These are phyloP conservation scores for Globisporangium barbulae DNA, from an alignment of 352 stramenopile genomes.

Conservation along the genomic window DNA sequence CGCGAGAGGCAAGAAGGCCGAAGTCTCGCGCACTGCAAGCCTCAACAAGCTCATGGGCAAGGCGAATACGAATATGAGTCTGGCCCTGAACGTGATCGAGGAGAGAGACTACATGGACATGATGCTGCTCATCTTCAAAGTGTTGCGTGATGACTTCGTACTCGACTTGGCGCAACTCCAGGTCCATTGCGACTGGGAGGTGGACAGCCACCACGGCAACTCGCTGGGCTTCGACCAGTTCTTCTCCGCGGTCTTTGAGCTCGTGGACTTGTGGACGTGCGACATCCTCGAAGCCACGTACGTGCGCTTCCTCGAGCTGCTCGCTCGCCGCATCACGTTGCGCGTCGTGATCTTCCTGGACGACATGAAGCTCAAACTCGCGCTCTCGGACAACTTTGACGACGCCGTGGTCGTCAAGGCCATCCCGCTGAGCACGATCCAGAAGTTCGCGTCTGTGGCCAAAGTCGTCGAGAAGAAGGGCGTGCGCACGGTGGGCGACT, in stretches of 20 bases:
- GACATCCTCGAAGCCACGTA: slow-evolving; percentile 71
- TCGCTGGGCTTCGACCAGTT: slow-evolving; percentile 62
- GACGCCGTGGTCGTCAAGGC: slow-evolving; percentile 68
- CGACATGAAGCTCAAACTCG: slow-evolving; percentile 60
- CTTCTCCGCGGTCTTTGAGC: slow-evolving; percentile 64
- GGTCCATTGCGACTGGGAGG: slow-evolving; percentile 77
- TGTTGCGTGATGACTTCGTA: slow-evolving; percentile 67
- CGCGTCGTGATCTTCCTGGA: slow-evolving; percentile 73
- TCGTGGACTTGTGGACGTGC: slow-evolving; percentile 82
- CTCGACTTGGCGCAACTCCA: slow-evolving; percentile 48
- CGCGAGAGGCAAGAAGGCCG: slow-evolving; percentile 30
- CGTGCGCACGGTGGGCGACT: slow-evolving; percentile 60
- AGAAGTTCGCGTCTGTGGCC: slow-evolving; percentile 56
- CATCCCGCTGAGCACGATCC: slow-evolving; percentile 70
- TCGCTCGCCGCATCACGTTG: slow-evolving; percentile 61
- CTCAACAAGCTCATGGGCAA: neutral
- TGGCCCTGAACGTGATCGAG: slow-evolving; percentile 29
- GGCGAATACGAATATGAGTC: neutral
- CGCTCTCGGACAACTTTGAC: slow-evolving; percentile 74
- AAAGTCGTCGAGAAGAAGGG: slow-evolving; percentile 45
- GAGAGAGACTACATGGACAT: slow-evolving; percentile 64
- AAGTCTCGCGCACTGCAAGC: slow-evolving; percentile 15
- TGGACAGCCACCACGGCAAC: slow-evolving; percentile 64
- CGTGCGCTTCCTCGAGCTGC: slow-evolving; percentile 57
- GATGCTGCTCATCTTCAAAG: slow-evolving; percentile 82